These are phyloP conservation scores for Vitis riparia DNA, from an alignment of 164 flowering plant species.

Conservation along the genomic window DNA sequence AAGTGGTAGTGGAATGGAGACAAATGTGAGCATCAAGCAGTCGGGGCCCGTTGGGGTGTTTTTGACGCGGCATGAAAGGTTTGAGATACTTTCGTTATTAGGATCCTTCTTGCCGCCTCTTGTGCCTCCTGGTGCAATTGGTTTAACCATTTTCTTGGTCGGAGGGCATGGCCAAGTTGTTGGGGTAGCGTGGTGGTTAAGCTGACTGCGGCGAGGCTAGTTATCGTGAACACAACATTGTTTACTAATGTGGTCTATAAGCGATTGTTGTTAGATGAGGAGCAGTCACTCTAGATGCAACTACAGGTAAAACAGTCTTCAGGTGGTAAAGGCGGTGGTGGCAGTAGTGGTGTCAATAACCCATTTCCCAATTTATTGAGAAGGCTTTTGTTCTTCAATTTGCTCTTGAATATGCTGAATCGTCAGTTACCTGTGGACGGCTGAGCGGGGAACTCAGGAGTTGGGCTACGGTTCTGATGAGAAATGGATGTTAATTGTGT, in stretches of 20 bases:
- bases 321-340: not conserved
- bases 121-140: no score
- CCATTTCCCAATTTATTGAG: constrained; percentile 11
- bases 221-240: constrained; percentile 48
- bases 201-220: constrained; percentile 51
- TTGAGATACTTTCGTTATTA: no score
- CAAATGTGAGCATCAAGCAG: no score
- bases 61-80: no score
- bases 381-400: constrained; percentile 50
- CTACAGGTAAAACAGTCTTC: constrained; percentile 17
- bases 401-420: constrained; percentile 44
- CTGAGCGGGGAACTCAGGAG: constrained; percentile 45
- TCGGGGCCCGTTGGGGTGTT: no score
- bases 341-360: constrained; percentile 12
- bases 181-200: not conserved
- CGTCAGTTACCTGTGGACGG: constrained; percentile 68
- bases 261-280: constrained; percentile 51
- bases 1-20: constrained; percentile 13
- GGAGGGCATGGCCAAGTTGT: no score
- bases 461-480: constrained; percentile 45
- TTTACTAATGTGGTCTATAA: constrained; percentile 59
- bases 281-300: constrained; percentile 30
- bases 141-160: no score
- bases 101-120: no score
- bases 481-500: no score